Evolutionary conservation across 345 rosid species (phyloP).

Genomic region (Diplotaxis tenuifolia): DNA sequence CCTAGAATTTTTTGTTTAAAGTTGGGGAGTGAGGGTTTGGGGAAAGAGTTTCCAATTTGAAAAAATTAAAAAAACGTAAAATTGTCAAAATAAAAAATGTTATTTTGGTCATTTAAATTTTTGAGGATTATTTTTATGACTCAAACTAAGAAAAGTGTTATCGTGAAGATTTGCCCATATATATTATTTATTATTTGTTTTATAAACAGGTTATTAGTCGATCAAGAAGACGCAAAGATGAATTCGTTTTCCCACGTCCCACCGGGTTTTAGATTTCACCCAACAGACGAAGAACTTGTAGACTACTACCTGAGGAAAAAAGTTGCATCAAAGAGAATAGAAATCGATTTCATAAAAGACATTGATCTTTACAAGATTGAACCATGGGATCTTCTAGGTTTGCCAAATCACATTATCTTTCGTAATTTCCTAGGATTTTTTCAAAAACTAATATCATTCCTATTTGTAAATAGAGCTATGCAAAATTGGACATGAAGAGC

Average conservation of each 20-base stretch:
- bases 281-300: constrained; percentile 87
- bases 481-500: constrained; percentile 87
- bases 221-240: constrained; percentile 41
- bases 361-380: constrained; percentile 84
- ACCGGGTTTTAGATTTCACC: constrained; percentile 83
- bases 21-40: too few species aligned
- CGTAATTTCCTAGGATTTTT: not conserved
- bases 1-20: too few species aligned
- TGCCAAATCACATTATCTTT: not conserved
- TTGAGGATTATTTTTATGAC: too few species aligned
- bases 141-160: too few species aligned
- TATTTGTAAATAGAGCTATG: constrained; percentile 55
- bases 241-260: constrained; percentile 72
- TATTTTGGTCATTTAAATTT: too few species aligned
- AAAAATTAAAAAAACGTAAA: too few species aligned
- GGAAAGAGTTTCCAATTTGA: too few species aligned
- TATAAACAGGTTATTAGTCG: constrained; percentile 33
- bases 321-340: constrained; percentile 65
- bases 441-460: not conserved
- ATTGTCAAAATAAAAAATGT: too few species aligned
- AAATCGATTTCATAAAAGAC: constrained; percentile 73
- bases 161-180: too few species aligned
- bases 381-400: constrained; percentile 90
- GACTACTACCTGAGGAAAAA: constrained; percentile 77
- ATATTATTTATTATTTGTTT: not conserved